Base-by-base conservation (phyloP, 169 alveolate genomes). In the Cryptosporidium tyzzeri region DNA sequence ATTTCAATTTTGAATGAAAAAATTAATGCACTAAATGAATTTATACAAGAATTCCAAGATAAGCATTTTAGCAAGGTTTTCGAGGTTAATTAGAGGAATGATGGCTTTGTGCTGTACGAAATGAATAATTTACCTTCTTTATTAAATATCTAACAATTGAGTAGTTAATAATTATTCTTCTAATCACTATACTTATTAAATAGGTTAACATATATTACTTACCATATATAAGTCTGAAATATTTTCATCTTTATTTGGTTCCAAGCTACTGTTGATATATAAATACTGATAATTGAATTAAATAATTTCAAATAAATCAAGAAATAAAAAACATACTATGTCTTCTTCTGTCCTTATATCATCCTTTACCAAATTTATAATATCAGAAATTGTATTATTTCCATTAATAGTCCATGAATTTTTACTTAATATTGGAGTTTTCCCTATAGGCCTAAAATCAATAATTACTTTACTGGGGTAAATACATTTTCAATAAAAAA, bases 201-300 rank as follows among this genome's bases (percentile, higher is more conserved):
- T 3, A 48, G 18, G 29, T 55, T 55, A 26, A 39, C n/a, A 26
- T 26, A 2, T 21, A 44, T 12, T 48, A n/a, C 86, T 58, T 73
- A 73, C 86, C 86, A 35, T 23, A 51, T 55, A 73, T 73, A 73
- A 59, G 35, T 73, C 86, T 10, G 45, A 73, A 53, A 73, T 73
- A 55, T 29, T 48, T 73, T 73, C 86, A n/a, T 73, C 71, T 18
- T 55, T 14, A 59, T 73, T 73, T 23, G 86, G 86, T 8, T 73
- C 86, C 0, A 73, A 37, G 31, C 86, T 53, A n/a, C 21, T 29
- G 44, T 73, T 73, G 2, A 73, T 73, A 58, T 73, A 73, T 37
- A 73, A 37, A 55, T 73, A 58, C 86, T 73, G 33, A 21, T 26
- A n/a, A 18, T 33, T 12, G 2, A 61, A 61, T 61, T 6, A 61